Percentiles rank a stretch among this genome's conserved stretches.
Conservation (phyloP, 169 alveolate genomes). For the Ichthyophthirius multifiliis region DNA sequence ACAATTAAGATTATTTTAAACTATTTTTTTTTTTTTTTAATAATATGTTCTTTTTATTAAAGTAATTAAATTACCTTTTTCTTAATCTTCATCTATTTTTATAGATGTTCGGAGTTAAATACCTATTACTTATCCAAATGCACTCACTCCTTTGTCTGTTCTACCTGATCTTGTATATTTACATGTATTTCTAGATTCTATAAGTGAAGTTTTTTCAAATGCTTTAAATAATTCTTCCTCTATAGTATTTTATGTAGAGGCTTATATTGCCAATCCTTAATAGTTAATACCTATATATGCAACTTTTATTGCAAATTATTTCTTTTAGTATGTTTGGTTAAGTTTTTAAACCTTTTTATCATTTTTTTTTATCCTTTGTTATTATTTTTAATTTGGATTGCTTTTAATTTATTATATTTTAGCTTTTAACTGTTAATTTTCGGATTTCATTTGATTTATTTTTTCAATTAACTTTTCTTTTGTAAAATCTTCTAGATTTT, state of each 20-base stretch:
- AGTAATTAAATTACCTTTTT: background rate
- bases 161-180: constrained; percentile 77
- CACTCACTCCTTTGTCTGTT: constrained; percentile 85
- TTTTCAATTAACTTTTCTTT: no score
- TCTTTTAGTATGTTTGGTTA: background rate
- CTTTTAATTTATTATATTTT: no score
- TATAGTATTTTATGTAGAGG: constrained; percentile 1
- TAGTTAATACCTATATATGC: constrained; percentile 39
- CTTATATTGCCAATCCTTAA: constrained; percentile 29
- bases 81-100: constrained; percentile 16
- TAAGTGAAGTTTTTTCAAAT: constrained; percentile 12
- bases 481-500: no score
- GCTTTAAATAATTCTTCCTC: constrained; percentile 29
- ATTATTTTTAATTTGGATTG: background rate
- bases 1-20: constrained; percentile 24
- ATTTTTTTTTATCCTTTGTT: background rate
- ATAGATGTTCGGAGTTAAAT: constrained; percentile 53
- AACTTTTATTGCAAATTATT: constrained; percentile 11
- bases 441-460: no score
- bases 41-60: background rate
- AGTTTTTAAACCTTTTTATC: constrained; percentile 4
- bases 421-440: no score
- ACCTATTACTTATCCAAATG: constrained; percentile 74
- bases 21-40: background rate
- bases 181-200: constrained; percentile 27